phyloP scores from a whole-genome alignment of 345 rosid genomes.

The Salix purpurea region DNA sequence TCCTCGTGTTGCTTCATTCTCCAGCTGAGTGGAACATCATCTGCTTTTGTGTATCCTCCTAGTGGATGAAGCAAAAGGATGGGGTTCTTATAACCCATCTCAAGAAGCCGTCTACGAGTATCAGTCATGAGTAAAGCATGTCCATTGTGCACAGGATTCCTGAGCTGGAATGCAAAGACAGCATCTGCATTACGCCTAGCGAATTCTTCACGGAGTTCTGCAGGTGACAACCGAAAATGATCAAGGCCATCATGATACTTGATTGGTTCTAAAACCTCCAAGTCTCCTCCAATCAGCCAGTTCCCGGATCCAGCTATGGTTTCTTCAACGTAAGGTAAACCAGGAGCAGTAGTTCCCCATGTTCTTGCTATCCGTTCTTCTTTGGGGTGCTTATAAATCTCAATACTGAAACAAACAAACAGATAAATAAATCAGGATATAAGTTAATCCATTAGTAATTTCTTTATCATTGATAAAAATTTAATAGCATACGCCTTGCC shows the following conservation, averaged over 20 bases:
- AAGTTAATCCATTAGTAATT: background rate
- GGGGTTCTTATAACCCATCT: constrained; percentile 94
- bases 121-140: constrained; percentile 96
- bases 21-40: constrained; percentile 98
- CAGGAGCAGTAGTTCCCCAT: constrained; percentile 94
- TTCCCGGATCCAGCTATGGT: constrained; percentile 68
- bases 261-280: constrained; percentile 84
- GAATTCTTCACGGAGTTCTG: constrained; percentile 72
- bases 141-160: constrained; percentile 98
- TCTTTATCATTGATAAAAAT: background rate
- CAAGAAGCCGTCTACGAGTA: constrained; percentile 84
- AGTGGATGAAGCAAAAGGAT: constrained; percentile 90
- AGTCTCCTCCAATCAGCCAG: constrained; percentile 94
- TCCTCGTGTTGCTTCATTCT: constrained; percentile 96
- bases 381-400: constrained; percentile 92
- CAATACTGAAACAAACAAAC: constrained; percentile 49
- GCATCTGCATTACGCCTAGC: constrained; percentile 89
- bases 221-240: constrained; percentile 81
- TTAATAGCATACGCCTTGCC: background rate
- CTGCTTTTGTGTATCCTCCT: constrained; percentile 96
- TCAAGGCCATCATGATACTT: constrained; percentile 89
- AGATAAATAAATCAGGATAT: constrained; percentile 14
- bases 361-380: constrained; percentile 97
- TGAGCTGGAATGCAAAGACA: constrained; percentile 96
- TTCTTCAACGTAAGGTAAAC: constrained; percentile 85